Evolutionary conservation across 2,329 filamentous ascomycete genomes (phyloP), one percentile per base, ranked within the genome.

Genomic region (Aspergillus hiratsukae): DNA sequence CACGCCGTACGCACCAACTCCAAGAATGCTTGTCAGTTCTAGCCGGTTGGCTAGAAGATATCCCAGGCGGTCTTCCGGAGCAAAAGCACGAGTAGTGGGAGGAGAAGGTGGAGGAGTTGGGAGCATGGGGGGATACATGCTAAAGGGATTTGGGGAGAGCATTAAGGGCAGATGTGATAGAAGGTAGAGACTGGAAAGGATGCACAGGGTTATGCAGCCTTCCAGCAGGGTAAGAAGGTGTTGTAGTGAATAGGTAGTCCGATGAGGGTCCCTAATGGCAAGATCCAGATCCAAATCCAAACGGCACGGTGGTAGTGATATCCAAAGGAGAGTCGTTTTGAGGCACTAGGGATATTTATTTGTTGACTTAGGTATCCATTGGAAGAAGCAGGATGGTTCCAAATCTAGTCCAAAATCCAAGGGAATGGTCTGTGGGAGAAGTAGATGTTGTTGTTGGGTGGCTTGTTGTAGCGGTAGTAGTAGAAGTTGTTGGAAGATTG

Each of bases 1-100:
- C 45, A 97, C 92, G 62, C 94, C 94, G 76, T 99, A 99, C 56
- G 94, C 94, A 66, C 94, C 94, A 51, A 93, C 90, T 63, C 94
- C 94, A 60, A 97, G 83, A 66, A 97, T 90, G 60, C 86, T 84
- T 61, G 87, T 90, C 68, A 97, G 80, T 78, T 93, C 87, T 65
- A 97, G 83, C 72, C 89, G 87, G 71, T 88, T 88, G 66, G 90
- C 90, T 63, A 97, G 83, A 65, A 93, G 81, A 65, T 87, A 85
- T 74, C 93, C 92, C 80, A 97, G 77, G 70, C 91, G 87, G 71
- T 92, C 90, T 82, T 96, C 90, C 45, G 92, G 91, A 55, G 84
- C 76, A 66, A 83, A 78, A 60, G 84, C 86, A 54, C 81, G 76
- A 52, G 71, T 63, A 53, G 71, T 58, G 41, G 77, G 73, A 27